Percentiles rank a stretch among this genome's conserved stretches.
phyloP scores from a whole-genome alignment of 768 basidiomycete species.

The Tricholoma hemisulphureum region DNA sequence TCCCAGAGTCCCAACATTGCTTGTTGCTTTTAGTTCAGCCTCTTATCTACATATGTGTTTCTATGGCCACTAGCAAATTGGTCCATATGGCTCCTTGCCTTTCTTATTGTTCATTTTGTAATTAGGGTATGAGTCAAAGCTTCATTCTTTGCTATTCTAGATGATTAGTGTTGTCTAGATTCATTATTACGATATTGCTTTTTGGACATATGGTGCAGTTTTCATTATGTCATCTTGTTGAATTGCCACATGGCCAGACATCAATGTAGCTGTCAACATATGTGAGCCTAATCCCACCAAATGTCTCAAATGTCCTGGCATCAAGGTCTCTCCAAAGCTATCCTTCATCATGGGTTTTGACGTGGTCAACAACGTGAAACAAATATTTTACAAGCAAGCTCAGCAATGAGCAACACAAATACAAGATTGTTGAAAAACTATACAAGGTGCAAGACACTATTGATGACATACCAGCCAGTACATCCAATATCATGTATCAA shows the following conservation, averaged over 20 bases:
- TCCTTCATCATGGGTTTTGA: neutral
- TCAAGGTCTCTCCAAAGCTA: neutral
- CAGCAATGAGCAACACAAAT: neutral
- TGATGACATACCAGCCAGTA: neutral
- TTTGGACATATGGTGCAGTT: neutral
- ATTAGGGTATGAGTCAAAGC: neutral
- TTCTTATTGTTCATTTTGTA: neutral
- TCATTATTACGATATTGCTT: neutral
- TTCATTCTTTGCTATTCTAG: neutral
- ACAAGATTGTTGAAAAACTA: neutral
- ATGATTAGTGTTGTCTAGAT: neutral
- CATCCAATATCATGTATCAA: too few species aligned
- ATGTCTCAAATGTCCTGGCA: neutral
- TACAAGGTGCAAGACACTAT: neutral
- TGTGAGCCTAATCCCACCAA: neutral
- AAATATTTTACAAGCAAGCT: neutral
- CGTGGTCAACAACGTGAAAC: neutral
- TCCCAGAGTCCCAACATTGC: neutral
- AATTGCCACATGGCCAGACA: neutral
- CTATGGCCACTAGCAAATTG: neutral
- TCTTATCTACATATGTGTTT: neutral
- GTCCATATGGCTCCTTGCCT: neutral
- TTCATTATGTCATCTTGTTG: neutral
- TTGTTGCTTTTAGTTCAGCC: neutral
- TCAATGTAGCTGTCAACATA: neutral